Conservation (phyloP, 2,329 filamentous ascomycete genomes). For the Grosmannia clavigera region DNA sequence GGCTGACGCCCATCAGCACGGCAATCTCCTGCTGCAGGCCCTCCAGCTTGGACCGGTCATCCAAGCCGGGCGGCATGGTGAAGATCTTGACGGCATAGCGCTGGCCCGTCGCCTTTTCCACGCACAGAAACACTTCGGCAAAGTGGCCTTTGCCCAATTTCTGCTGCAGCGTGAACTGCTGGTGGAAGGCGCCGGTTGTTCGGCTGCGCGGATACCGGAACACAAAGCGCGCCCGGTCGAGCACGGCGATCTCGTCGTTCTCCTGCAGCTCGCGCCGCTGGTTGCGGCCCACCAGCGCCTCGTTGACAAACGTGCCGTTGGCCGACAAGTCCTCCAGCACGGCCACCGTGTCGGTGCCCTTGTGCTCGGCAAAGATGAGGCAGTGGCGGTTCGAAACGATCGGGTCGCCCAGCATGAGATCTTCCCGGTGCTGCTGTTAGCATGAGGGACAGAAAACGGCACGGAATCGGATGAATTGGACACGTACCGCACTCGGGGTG, state of each 20-base stretch:
- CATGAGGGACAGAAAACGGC: background rate
- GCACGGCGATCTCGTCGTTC: slow-evolving; percentile 78
- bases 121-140: slow-evolving; percentile 81
- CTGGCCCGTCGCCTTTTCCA: slow-evolving; percentile 71
- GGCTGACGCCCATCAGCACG: slow-evolving; percentile 92
- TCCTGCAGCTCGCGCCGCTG: slow-evolving; percentile 80
- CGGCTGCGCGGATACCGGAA: slow-evolving; percentile 78
- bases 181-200: slow-evolving; percentile 64
- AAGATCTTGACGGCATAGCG: slow-evolving; percentile 92
- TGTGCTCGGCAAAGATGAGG: slow-evolving; percentile 24
- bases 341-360: slow-evolving; percentile 40
- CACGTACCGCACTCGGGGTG: slow-evolving; percentile 82
- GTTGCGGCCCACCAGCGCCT: slow-evolving; percentile 81
- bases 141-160: slow-evolving; percentile 93
- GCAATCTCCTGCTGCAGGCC: slow-evolving; percentile 91
- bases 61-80: slow-evolving; percentile 68
- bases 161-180: slow-evolving; percentile 75
- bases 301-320: slow-evolving; percentile 95
- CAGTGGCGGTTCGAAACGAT: slow-evolving; percentile 83
- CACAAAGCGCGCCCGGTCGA: slow-evolving; percentile 75
- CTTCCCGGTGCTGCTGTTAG: slow-evolving; percentile 21
- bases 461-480: background rate
- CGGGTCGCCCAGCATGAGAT: slow-evolving; percentile 62
- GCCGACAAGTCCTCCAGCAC: slow-evolving; percentile 87
- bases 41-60: slow-evolving; percentile 73